Conservation (phyloP, 352 stramenopile species). For the Globisporangium iwayamae region DNA sequence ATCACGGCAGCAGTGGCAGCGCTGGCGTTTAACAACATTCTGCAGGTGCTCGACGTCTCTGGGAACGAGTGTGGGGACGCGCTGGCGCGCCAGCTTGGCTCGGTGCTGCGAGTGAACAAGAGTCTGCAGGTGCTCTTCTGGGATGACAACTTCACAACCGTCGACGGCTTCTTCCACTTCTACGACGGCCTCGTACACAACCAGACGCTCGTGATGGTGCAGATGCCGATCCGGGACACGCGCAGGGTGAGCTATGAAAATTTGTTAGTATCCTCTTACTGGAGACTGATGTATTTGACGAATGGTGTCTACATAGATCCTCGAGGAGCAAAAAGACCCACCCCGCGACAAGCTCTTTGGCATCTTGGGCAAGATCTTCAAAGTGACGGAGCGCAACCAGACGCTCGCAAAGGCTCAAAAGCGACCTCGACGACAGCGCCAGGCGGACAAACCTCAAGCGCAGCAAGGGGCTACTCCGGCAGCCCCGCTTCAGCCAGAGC, state of each 20-base stretch:
- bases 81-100: slow-evolving; percentile 41
- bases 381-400: slow-evolving; percentile 65
- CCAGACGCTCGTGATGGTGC: slow-evolving; percentile 58
- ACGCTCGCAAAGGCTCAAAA: slow-evolving; percentile 11
- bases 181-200: slow-evolving; percentile 62
- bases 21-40: slow-evolving; percentile 29
- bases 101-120: slow-evolving; percentile 48
- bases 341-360: slow-evolving; percentile 69
- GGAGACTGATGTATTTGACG: background rate
- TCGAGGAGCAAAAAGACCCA: slow-evolving; percentile 64
- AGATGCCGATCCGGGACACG: slow-evolving; percentile 79
- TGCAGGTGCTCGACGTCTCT: slow-evolving; percentile 71
- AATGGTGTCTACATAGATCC: slow-evolving; percentile 33
- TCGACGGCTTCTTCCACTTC: slow-evolving; percentile 64
- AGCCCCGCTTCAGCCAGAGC: background rate
- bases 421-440: background rate
- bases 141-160: slow-evolving; percentile 72
- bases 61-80: slow-evolving; percentile 72
- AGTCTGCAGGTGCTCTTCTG: slow-evolving; percentile 67
- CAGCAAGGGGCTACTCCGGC: background rate
- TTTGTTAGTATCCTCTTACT: too few species aligned
- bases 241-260: slow-evolving; percentile 32
- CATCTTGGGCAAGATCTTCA: slow-evolving; percentile 72
- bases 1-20: slow-evolving; percentile 44
- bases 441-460: background rate